A percentile compares a stretch with the other conserved stretches of the same genome.
Conservation (phyloP, 768 basidiomycete species). For the Chalciporus sphaerocephalus region DNA sequence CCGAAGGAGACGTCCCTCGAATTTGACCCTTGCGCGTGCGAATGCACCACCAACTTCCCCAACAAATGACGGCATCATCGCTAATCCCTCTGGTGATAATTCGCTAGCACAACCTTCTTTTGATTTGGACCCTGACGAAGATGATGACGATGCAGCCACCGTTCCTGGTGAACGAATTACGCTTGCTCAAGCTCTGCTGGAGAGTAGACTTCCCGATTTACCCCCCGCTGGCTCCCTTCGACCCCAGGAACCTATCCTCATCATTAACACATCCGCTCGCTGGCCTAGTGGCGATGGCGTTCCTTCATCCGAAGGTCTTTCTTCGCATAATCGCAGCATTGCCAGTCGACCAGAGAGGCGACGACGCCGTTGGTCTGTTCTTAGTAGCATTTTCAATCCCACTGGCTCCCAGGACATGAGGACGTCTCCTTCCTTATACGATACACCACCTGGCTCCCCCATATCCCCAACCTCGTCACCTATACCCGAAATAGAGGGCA, state of each 20-base stretch:
- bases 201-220: conserved; percentile 72
- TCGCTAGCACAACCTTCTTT: conserved; percentile 35
- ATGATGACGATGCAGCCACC: conserved; percentile 43
- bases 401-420: conserved; percentile 22
- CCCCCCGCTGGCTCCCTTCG: conserved; percentile 65
- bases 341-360: conserved; percentile 37
- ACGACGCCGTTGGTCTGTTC: conserved; percentile 70
- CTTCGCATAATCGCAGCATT: conserved; percentile 29
- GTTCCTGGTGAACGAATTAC: conserved; percentile 58
- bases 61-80: conserved; percentile 20
- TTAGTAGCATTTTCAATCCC: conserved; percentile 44
- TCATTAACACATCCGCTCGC: conserved; percentile 47
- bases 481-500: conserved; percentile 15
- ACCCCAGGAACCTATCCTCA: conserved; percentile 65
- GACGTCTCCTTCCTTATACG: conserved; percentile 25
- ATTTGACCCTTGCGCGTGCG: conserved; percentile 45
- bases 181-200: conserved; percentile 67
- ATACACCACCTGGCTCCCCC: conserved; percentile 18
- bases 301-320: conserved; percentile 43
- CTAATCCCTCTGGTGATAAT: conserved; percentile 18
- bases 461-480: conserved; percentile 17
- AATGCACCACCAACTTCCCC: conserved; percentile 47
- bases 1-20: conserved; percentile 59
- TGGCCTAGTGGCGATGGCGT: conserved; percentile 40
- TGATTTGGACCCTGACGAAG: conserved; percentile 50